phyloP scores from a whole-genome alignment of 495 filamentous ascomycete genomes.

The Tuber melanosporum region DNA sequence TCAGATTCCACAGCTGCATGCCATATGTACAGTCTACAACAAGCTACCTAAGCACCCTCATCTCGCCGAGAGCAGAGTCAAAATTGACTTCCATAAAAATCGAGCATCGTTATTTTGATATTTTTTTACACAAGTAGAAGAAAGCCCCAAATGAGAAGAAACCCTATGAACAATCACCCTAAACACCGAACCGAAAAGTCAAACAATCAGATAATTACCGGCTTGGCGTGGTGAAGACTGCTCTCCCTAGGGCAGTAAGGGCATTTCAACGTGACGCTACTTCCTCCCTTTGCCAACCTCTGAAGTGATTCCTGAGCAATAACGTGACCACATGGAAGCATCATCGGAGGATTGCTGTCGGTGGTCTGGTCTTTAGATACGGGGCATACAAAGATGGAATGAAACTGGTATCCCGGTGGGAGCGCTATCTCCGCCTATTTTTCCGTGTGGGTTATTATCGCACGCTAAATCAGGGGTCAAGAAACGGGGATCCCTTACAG shows the following conservation, averaged over 20 bases:
- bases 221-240: conserved; percentile 63
- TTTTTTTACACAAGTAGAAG: neutral
- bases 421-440: conserved; percentile 79
- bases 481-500: conserved; percentile 49
- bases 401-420: conserved; percentile 79
- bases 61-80: neutral
- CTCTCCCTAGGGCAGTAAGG: conserved; percentile 92
- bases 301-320: conserved; percentile 76
- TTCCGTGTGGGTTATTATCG: neutral
- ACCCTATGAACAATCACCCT: neutral
- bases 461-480: neutral
- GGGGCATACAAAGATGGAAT: conserved; percentile 95
- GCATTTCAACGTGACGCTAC: conserved; percentile 68
- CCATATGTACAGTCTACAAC: neutral
- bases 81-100: neutral
- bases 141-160: neutral
- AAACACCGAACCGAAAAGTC: conserved; percentile 1
- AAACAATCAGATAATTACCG: conserved; percentile 49
- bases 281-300: conserved; percentile 62
- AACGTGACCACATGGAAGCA: conserved; percentile 95
- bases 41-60: neutral
- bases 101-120: neutral
- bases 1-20: neutral
- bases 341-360: conserved; percentile 89
- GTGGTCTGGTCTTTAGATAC: conserved; percentile 94